phyloP scores from a whole-genome alignment of 805 yeast genomes.

The Metschnikowia santaceciliae region DNA sequence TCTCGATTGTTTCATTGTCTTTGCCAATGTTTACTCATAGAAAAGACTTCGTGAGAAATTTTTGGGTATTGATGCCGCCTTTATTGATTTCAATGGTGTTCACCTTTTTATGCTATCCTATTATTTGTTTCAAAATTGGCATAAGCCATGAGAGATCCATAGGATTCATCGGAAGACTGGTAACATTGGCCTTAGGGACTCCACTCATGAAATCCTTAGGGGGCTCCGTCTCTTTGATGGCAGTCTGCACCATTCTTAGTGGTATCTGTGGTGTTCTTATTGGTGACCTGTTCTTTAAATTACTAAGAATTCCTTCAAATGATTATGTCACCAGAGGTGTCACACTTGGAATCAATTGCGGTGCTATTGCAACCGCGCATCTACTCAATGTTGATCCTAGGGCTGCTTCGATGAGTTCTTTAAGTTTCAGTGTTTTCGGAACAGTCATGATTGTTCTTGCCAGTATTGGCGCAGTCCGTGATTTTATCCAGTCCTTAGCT shows the following conservation, averaged over 20 bases:
- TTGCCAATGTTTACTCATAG: conserved; percentile 77
- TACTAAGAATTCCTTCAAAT: conserved; percentile 51
- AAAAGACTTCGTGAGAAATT: conserved; percentile 56
- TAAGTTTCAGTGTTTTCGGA: conserved; percentile 70
- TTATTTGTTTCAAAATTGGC: conserved; percentile 61
- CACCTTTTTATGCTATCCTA: conserved; percentile 67
- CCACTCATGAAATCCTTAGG: conserved; percentile 65
- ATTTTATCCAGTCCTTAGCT: conserved; percentile 44
- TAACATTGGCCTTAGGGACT: conserved; percentile 74
- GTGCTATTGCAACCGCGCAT: conserved; percentile 81
- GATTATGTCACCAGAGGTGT: conserved; percentile 77
- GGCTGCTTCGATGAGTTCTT: conserved; percentile 74
- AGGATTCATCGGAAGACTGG: conserved; percentile 77
- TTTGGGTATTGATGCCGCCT: conserved; percentile 57
- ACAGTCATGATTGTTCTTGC: conserved; percentile 67
- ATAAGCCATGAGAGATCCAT: conserved; percentile 57
- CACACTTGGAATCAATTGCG: conserved; percentile 72
- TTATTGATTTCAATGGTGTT: conserved; percentile 51
- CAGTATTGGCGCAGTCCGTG: conserved; percentile 44
- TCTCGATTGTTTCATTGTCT: conserved; percentile 70
- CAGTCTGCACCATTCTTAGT: conserved; percentile 71
- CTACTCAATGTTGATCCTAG: conserved; percentile 65
- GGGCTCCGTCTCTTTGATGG: conserved; percentile 70
- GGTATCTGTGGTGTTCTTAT: conserved; percentile 73
- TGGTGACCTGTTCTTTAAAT: conserved; percentile 50